phyloP scores from a whole-genome alignment of 129 eudicot genomes.

The Arctium minus region DNA sequence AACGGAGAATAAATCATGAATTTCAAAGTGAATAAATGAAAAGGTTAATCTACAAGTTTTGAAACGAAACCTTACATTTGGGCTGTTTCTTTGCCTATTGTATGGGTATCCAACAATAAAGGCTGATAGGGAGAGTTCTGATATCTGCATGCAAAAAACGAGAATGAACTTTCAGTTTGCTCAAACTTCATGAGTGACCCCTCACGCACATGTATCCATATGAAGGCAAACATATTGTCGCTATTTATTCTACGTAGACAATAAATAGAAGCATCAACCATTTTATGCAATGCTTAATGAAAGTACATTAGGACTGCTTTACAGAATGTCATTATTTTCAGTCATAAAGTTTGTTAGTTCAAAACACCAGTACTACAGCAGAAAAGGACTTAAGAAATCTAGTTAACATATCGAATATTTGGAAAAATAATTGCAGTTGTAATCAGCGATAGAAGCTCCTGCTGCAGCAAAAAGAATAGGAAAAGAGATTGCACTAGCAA shows the following conservation, averaged over 20 bases:
- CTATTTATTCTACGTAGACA: not conserved
- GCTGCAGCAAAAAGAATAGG: too few relatives aligned
- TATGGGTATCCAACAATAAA: conserved; percentile 79
- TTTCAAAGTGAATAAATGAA: conserved; percentile 8
- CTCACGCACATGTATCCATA: not conserved
- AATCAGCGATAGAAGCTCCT: too few relatives aligned
- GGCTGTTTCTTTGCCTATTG: conserved; percentile 35
- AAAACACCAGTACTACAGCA: not conserved
- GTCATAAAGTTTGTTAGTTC: not conserved
- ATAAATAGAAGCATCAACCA: not conserved
- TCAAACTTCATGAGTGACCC: not conserved
- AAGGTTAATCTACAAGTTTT: not conserved
- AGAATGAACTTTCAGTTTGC: not conserved
- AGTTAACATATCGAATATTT: too few relatives aligned
- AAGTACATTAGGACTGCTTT: not conserved
- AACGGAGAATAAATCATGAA: not conserved
- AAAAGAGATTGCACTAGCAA: too few relatives aligned
- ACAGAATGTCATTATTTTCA: not conserved
- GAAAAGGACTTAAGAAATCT: not conserved
- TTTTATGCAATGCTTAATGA: not conserved
- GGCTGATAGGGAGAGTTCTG: conserved; percentile 58
- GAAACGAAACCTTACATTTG: conserved; percentile 35
- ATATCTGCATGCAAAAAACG: conserved; percentile 50
- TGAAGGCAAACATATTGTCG: not conserved
- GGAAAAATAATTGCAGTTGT: too few relatives aligned